Percentiles rank a stretch among this genome's conserved stretches.
phyloP scores from a whole-genome alignment of 2,329 filamentous ascomycete species.

The Ophiostoma tasmaniense region DNA sequence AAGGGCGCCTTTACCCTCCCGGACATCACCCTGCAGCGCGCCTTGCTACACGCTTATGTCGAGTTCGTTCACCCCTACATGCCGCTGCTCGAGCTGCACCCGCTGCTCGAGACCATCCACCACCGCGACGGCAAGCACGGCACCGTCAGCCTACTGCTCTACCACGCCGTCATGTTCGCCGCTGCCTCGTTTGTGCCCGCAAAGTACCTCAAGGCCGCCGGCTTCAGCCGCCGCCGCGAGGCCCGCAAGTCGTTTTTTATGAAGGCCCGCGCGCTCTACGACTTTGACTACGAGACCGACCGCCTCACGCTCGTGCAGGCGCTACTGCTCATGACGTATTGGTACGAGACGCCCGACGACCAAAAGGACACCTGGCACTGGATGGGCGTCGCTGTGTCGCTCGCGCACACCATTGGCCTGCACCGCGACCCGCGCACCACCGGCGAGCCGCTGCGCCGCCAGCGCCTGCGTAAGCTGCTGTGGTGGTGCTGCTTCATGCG shows the following conservation, averaged over 20 bases:
- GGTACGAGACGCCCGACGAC: slow-evolving; percentile 94
- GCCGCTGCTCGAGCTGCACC: slow-evolving; percentile 67
- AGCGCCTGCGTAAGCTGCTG: slow-evolving; percentile 85
- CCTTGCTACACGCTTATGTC: slow-evolving; percentile 71
- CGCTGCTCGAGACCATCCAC: slow-evolving; percentile 53
- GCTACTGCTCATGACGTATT: slow-evolving; percentile 87
- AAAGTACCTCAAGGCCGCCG: slow-evolving; percentile 64
- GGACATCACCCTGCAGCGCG: slow-evolving; percentile 60
- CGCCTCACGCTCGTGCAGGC: slow-evolving; percentile 83
- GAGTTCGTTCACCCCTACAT: slow-evolving; percentile 93
- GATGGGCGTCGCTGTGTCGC: slow-evolving; percentile 92
- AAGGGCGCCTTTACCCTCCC: slow-evolving; percentile 82
- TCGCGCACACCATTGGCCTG: slow-evolving; percentile 87
- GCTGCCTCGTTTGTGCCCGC: slow-evolving; percentile 83
- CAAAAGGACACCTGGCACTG: slow-evolving; percentile 98
- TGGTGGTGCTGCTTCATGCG: slow-evolving; percentile 99
- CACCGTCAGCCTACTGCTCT: slow-evolving; percentile 74
- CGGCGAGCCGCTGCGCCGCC: slow-evolving; percentile 62
- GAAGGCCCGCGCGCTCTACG: slow-evolving; percentile 81
- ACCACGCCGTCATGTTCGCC: slow-evolving; percentile 92
- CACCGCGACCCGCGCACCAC: slow-evolving; percentile 74
- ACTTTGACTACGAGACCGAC: slow-evolving; percentile 91
- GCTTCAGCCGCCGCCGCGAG: slow-evolving; percentile 68
- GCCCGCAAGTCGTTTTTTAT: slow-evolving; percentile 85
- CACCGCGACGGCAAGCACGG: slow-evolving; percentile 59